phyloP scores from a whole-genome alignment of 1,284 basidiomycete species.

The Butyriboletus appendiculatus region DNA sequence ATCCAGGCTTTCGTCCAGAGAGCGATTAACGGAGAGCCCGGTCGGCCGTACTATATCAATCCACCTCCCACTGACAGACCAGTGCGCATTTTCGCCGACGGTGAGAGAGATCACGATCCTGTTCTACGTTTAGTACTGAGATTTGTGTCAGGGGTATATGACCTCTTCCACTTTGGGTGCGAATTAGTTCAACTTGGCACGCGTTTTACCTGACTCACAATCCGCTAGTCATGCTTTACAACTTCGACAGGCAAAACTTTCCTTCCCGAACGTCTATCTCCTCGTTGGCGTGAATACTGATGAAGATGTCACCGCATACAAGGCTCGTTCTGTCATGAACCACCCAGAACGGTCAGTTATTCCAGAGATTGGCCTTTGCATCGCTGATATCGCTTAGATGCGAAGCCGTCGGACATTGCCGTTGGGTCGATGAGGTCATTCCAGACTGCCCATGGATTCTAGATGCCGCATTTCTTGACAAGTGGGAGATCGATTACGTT shows the following conservation, averaged over 20 bases:
- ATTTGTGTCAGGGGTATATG: conserved; percentile 73
- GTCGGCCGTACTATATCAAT: conserved; percentile 82
- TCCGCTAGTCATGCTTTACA: conserved; percentile 81
- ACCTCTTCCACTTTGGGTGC: conserved; percentile 93
- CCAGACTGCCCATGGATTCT: conserved; percentile 96
- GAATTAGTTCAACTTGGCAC: conserved; percentile 20
- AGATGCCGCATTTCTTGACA: conserved; percentile 79
- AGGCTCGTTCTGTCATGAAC: conserved; percentile 81
- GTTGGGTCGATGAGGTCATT: conserved; percentile 96
- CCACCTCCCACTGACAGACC: conserved; percentile 79
- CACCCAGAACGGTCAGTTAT: conserved; percentile 77
- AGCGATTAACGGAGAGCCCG: conserved; percentile 64
- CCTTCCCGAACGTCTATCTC: conserved; percentile 87
- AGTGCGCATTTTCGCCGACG: conserved; percentile 94
- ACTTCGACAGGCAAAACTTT: conserved; percentile 92
- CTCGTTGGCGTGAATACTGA: conserved; percentile 91
- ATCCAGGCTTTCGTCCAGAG: conserved; percentile 69
- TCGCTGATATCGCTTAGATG: conserved; percentile 45
- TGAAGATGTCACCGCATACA: conserved; percentile 73
- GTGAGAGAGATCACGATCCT: conserved; percentile 37
- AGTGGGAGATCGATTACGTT: conserved; percentile 92
- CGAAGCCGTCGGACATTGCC: conserved; percentile 90
- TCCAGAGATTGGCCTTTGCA: conserved; percentile 1
- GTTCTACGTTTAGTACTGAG: conserved; percentile 14
- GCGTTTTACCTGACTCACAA: conserved; percentile 14